These are phyloP conservation scores for Collariella sp. DNA, from an alignment of 495 filamentous ascomycete genomes.

Conservation along the genomic window DNA sequence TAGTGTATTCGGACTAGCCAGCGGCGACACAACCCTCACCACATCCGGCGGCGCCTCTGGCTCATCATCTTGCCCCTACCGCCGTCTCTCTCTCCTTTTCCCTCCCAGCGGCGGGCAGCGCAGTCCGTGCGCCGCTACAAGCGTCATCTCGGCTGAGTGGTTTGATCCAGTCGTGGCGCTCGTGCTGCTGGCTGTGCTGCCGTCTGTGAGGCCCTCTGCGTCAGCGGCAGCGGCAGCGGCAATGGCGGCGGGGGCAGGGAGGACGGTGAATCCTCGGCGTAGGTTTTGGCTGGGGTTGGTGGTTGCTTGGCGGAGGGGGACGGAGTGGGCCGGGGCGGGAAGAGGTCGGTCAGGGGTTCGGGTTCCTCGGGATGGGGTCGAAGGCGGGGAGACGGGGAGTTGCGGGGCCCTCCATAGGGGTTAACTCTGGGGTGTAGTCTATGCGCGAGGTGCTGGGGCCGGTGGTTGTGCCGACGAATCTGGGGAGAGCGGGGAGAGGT, in stretches of 20 bases:
- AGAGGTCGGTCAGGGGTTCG: neutral
- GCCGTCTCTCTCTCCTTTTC: neutral
- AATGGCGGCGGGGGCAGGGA: too few species aligned
- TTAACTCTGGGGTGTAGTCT: neutral
- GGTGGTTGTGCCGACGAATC: neutral
- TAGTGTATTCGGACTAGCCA: neutral
- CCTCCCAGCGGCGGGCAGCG: neutral
- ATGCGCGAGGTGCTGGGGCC: slow-evolving; percentile 6
- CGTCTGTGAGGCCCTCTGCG: slow-evolving; percentile 11
- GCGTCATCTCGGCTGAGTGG: slow-evolving; percentile 9
- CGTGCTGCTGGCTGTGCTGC: slow-evolving; percentile 25
- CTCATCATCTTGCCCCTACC: neutral
- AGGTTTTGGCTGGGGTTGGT: neutral
- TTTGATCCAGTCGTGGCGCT: slow-evolving; percentile 7
- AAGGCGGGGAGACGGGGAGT: slow-evolving; percentile 21
- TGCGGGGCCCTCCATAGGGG: slow-evolving; percentile 13
- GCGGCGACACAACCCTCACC: neutral
- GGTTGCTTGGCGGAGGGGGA: neutral
- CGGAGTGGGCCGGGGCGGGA: neutral
- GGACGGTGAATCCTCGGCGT: too few species aligned
- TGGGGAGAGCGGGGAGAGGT: slow-evolving; percentile 20
- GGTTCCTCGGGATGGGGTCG: slow-evolving; percentile 21
- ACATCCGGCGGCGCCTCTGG: neutral
- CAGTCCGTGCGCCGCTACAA: neutral
- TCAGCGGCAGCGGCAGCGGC: neutral